phyloP scores from a whole-genome alignment of 2,329 filamentous ascomycete species.

The Pyrenophora seminiperda region DNA sequence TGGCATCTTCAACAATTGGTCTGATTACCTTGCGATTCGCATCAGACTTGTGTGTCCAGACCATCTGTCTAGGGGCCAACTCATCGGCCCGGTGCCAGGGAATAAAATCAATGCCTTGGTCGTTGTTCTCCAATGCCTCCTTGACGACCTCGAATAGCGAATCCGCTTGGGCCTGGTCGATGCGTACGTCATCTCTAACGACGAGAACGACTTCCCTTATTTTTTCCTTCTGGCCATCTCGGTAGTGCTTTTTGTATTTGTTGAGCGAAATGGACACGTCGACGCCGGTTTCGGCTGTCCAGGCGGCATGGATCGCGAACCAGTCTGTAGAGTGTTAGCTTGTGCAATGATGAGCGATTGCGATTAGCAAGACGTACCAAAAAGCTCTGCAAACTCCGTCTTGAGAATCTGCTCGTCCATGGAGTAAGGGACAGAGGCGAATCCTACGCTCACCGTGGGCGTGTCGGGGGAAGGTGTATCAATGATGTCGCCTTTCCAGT shows the following conservation, averaged over 20 bases:
- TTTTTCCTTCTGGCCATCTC: constrained; percentile 52
- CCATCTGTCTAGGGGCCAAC: constrained; percentile 53
- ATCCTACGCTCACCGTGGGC: constrained; percentile 54
- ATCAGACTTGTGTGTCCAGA: constrained; percentile 51
- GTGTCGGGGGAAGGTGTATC: constrained; percentile 55
- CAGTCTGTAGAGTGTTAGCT: constrained; percentile 38
- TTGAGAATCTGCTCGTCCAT: constrained; percentile 54
- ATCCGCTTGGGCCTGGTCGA: constrained; percentile 53
- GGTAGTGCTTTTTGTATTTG: constrained; percentile 53
- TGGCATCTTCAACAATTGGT: constrained; percentile 54
- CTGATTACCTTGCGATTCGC: constrained; percentile 53
- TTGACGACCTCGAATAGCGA: constrained; percentile 50
- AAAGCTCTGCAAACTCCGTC: constrained; percentile 55
- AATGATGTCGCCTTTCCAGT: constrained; percentile 57
- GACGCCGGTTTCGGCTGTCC: constrained; percentile 53
- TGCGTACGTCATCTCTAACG: constrained; percentile 53
- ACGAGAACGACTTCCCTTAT: constrained; percentile 55
- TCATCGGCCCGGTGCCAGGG: constrained; percentile 53
- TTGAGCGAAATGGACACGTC: constrained; percentile 54
- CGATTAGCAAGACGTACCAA: constrained; percentile 24
- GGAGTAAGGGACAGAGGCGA: constrained; percentile 54
- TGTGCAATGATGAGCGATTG: too few species aligned
- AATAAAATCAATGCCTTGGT: constrained; percentile 47
- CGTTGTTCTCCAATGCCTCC: constrained; percentile 50
- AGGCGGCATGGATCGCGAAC: constrained; percentile 56